These are phyloP conservation scores for Phytopythium boreale DNA, from an alignment of 352 stramenopile genomes.

Conservation along the genomic window DNA sequence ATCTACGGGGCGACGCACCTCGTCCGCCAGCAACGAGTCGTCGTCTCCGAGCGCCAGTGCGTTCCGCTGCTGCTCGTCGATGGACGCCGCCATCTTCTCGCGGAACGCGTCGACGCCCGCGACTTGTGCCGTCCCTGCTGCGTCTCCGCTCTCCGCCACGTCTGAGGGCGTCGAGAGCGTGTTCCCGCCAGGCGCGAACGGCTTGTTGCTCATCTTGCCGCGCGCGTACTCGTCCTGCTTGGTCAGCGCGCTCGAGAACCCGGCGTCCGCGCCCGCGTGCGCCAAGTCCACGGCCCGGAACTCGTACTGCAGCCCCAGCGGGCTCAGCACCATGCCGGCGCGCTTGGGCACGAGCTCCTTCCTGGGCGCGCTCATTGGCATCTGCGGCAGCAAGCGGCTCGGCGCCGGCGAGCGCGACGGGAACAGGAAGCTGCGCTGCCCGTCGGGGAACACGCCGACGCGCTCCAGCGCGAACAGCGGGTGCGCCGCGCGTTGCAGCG, in stretches of 20 bases:
- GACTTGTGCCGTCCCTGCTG: not conserved
- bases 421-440: constrained; percentile 14
- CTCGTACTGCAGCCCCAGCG: constrained; percentile 58
- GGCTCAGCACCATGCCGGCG: constrained; percentile 42
- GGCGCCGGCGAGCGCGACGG: constrained; percentile 14
- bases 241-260: constrained; percentile 61
- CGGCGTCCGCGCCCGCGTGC: constrained; percentile 32
- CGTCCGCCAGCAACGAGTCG: constrained; percentile 18
- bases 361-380: constrained; percentile 57
- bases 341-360: constrained; percentile 53
- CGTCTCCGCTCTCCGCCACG: not conserved
- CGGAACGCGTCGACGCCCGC: constrained; percentile 7
- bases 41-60: constrained; percentile 24
- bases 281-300: constrained; percentile 40
- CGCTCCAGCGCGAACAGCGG: constrained; percentile 45
- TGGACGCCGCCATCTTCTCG: constrained; percentile 13
- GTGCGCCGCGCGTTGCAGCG: constrained; percentile 23
- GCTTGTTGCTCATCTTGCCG: constrained; percentile 77
- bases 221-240: constrained; percentile 81
- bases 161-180: constrained; percentile 38
- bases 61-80: constrained; percentile 41
- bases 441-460: constrained; percentile 30
- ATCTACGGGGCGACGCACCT: constrained; percentile 5
- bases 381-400: constrained; percentile 67
- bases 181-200: constrained; percentile 62